phyloP scores from a whole-genome alignment of 2,329 filamentous ascomycete genomes.

The Alternaria sp. region DNA sequence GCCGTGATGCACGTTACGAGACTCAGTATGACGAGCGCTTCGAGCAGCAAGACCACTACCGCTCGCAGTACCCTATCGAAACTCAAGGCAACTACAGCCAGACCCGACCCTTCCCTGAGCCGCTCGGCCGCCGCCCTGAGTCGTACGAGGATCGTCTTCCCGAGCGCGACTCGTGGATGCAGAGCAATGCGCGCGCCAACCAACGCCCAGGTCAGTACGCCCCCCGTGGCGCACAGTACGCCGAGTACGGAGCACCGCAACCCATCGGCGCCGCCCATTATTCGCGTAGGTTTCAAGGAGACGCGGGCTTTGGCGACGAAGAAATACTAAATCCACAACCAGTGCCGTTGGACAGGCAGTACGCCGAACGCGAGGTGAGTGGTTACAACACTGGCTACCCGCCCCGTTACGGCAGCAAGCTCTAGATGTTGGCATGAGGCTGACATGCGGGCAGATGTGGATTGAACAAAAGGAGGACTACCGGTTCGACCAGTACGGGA shows the following conservation, averaged over 20 bases:
- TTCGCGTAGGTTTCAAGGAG: slow-evolving; percentile 46
- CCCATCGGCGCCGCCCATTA: slow-evolving; percentile 42
- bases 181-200: slow-evolving; percentile 32
- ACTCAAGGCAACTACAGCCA: slow-evolving; percentile 18
- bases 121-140: slow-evolving; percentile 45
- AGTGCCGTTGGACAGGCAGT: slow-evolving; percentile 43
- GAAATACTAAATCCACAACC: slow-evolving; percentile 50
- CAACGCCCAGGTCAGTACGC: slow-evolving; percentile 26
- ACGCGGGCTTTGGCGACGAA: slow-evolving; percentile 50
- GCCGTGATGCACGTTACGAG: slow-evolving; percentile 26
- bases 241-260: slow-evolving; percentile 45
- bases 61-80: slow-evolving; percentile 31
- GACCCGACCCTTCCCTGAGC: slow-evolving; percentile 29
- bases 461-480: slow-evolving; percentile 51
- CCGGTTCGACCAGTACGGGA: slow-evolving; percentile 48
- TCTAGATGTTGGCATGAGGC: slow-evolving; percentile 20
- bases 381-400: slow-evolving; percentile 20
- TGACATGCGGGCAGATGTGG: slow-evolving; percentile 40
- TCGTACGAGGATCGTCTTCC: slow-evolving; percentile 50
- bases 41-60: slow-evolving; percentile 33
- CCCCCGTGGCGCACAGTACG: slow-evolving; percentile 37
- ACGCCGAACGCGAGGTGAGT: slow-evolving; percentile 48
- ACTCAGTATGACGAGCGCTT: slow-evolving; percentile 34
- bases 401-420: slow-evolving; percentile 21
- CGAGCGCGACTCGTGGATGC: slow-evolving; percentile 48